Base-by-base conservation (phyloP, 164 flowering plant species). In the Annona cherimola region DNA sequence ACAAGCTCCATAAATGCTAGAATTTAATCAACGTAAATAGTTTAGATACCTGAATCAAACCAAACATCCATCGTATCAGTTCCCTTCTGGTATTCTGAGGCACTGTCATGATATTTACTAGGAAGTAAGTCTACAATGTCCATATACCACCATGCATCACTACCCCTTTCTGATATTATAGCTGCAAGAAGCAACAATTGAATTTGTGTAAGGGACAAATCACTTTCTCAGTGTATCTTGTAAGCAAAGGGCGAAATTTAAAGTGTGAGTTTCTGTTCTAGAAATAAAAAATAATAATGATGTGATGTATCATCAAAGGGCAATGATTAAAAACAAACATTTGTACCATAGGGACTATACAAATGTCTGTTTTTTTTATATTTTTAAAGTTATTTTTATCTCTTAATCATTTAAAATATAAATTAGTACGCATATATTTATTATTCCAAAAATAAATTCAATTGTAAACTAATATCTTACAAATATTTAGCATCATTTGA, bases 121-220 rank as follows among this genome's bases (percentile, higher is more conserved):
- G 99, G 99, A 59, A 95, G 93, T 68, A 95, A 77, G 18, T 90
- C 96, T 81, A 91, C 96, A 7, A 84, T 86, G 44, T 73, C 72
- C 98, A 95, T 90, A 75, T 91, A 91, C 99, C 99, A 95, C 99
- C 99, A 95, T 61, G 97, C 97, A 83, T 95, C 98, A 81, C 97
- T 91, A 66, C 99, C 97, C 82, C 87, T 93, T 75, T 85, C 77
- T 18, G 91, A 77, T 79, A 95, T 85, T 75, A 93, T 84, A 80
- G 93, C 98, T 94, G 88, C 80, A 81, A 85, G 77, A 71, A 65
- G 12, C 76, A 77, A 74, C 41, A 39, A 68, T 16, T 50, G 67
- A 39, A 39, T 61, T 9, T n/a, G 42, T 66, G 61, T 67, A 43
- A 63, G 68, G 35, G 59, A 44, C 9, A 26, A 26, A 26, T 26